Base-by-base conservation (phyloP, 352 stramenopile species). In the Globisporangium takayamanum region DNA sequence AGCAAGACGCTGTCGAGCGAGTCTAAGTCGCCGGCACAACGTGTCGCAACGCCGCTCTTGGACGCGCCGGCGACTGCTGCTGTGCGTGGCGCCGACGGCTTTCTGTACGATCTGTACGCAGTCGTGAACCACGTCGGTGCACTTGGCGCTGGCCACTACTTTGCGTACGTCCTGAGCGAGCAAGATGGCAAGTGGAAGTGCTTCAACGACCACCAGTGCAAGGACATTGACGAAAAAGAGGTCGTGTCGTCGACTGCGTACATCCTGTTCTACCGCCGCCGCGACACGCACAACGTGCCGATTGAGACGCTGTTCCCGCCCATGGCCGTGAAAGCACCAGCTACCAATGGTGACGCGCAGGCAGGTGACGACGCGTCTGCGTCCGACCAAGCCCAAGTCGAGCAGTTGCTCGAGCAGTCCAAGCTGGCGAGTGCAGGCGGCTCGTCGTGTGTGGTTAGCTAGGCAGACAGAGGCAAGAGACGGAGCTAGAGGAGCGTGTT, bases 71-170 rank as follows among this genome's bases (percentile, higher is more conserved):
- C 82, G 39, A 83, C 82, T 20, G 71, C 78, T n/a, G 68, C 67
- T 4, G 65, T 86, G 26, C 76, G 70, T 16, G 67, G 69, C 4
- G 67, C 82, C 30, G 78, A 88, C 14, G 67, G 70, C 1, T 82
- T 86, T 56, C 56, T 97, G 14, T 99, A 99, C 60, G 96, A 99
- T 68, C 73, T 99, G 36, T 99, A 98, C 66, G 95, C 87, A 8
- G 95, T 99, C 10, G 92, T 99, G 39, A 98, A 99, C 73, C 97
- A 99, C 64, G 93, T 98, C 57, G 97, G 97, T 25, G 94, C 89
- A 2, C 74, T 99, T 1, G 95, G 92, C 30, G 89, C 78, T 50
- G 97, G 97, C 3, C 97, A 99, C 68, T 99, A 99, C 71, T 90
- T 92, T 64, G 85, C 87, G 2, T 92, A 93, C 53, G 72, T 92